Percentiles rank a stretch among this genome's conserved stretches.
These are phyloP conservation scores for Leccinum variicolor DNA, from an alignment of 768 basidiomycete genomes.

Conservation along the genomic window DNA sequence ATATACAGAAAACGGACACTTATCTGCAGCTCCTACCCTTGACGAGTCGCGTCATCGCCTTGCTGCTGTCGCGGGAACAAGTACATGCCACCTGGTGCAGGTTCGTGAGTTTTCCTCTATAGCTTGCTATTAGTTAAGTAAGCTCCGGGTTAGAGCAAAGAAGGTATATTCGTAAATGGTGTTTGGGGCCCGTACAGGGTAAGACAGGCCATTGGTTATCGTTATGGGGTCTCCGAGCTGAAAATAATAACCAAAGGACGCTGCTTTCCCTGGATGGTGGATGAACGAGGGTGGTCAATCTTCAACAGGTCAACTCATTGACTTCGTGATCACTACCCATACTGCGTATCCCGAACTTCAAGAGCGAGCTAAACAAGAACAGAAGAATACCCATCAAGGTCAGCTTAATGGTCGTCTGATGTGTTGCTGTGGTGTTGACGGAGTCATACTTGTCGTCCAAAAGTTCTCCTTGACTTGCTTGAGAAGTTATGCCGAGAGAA, in stretches of 20 bases:
- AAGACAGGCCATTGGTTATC: slow-evolving; percentile 3
- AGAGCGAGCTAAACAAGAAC: slow-evolving; percentile 55
- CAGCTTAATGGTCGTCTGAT: not conserved
- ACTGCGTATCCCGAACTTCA: slow-evolving; percentile 74
- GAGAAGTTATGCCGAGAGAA: slow-evolving; percentile 59
- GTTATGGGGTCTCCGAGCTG: not conserved
- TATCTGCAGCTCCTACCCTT: slow-evolving; percentile 58
- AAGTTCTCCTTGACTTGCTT: slow-evolving; percentile 73
- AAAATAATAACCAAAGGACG: slow-evolving; percentile 48
- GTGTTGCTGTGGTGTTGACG: not conserved
- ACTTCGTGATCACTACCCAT: slow-evolving; percentile 93
- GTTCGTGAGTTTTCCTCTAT: slow-evolving; percentile 32
- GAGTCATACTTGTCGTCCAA: not conserved
- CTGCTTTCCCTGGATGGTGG: slow-evolving; percentile 94
- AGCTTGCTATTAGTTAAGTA: not conserved
- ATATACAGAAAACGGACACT: slow-evolving; percentile 48
- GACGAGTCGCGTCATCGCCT: slow-evolving; percentile 78
- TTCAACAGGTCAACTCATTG: slow-evolving; percentile 91
- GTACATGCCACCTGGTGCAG: slow-evolving; percentile 94
- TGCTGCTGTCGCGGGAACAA: slow-evolving; percentile 93
- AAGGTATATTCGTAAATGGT: slow-evolving; percentile 84
- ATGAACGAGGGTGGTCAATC: slow-evolving; percentile 99
- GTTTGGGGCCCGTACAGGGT: slow-evolving; percentile 92
- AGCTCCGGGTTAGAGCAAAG: slow-evolving; percentile 52
- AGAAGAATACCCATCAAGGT: slow-evolving; percentile 60